Percentiles rank a stretch among this genome's conserved stretches.
Conservation (phyloP, 208 protist species). For the Acanthamoeba rhysodes region DNA sequence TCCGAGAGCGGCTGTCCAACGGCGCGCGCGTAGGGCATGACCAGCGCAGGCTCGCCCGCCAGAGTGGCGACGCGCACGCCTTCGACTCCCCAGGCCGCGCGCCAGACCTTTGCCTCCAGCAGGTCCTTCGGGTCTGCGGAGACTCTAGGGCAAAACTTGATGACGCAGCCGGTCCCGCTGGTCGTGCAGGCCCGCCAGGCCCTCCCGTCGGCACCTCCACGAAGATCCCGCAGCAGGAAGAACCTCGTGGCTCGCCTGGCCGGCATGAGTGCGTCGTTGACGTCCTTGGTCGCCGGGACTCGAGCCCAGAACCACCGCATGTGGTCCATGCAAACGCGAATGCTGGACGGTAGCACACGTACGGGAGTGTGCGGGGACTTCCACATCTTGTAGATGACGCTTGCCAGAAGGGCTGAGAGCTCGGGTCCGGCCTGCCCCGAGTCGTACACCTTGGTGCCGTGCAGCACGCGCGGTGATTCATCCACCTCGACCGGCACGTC, state of each 20-base stretch:
- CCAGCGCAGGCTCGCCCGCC: neutral
- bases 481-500: neutral
- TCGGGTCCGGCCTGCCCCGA: neutral
- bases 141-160: slow-evolving; percentile 4
- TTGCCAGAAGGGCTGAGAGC: slow-evolving; percentile 18
- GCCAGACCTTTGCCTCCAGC: neutral
- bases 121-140: too few relatives aligned
- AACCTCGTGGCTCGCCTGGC: neutral
- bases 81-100: neutral
- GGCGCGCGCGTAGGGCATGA: slow-evolving; percentile 38
- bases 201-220: neutral
- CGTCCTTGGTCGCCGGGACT: neutral
- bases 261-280: neutral
- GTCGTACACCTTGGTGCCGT: slow-evolving; percentile 28
- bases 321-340: neutral
- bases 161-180: neutral
- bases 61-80: neutral
- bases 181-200: slow-evolving; percentile 15
- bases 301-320: neutral
- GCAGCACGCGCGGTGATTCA: neutral
- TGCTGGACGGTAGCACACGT: neutral
- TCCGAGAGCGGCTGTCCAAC: neutral
- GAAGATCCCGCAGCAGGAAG: slow-evolving; percentile 36
- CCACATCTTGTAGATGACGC: neutral
- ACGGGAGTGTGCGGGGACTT: neutral